Evolutionary conservation across 106 monocot species (phyloP).

Genomic region (Apostasia shenzhenica): DNA sequence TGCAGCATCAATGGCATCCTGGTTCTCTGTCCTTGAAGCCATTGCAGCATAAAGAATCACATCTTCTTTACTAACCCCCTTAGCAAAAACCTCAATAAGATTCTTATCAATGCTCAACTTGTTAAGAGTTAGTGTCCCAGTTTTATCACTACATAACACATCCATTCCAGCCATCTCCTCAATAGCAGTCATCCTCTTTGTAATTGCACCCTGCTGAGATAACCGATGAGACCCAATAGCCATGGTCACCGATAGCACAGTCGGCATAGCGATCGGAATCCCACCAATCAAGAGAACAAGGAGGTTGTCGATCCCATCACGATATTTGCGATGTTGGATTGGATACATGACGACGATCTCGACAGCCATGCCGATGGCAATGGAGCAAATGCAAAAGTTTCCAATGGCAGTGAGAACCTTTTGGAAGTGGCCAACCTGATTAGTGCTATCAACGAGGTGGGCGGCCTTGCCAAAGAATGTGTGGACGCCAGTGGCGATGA

Average conservation of each 20-base stretch:
- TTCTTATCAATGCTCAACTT: constrained; percentile 88
- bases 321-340: constrained; percentile 49
- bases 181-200: constrained; percentile 98
- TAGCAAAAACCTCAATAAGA: constrained; percentile 68
- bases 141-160: constrained; percentile 96
- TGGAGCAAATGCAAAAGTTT: constrained; percentile 78
- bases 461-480: constrained; percentile 84
- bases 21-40: constrained; percentile 72
- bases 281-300: constrained; percentile 72
- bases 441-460: constrained; percentile 71
- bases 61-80: constrained; percentile 61
- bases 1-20: constrained; percentile 81
- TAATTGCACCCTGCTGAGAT: constrained; percentile 93
- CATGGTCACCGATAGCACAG: constrained; percentile 83
- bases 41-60: constrained; percentile 64
- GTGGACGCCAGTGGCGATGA: constrained; percentile 76
- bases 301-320: constrained; percentile 64
- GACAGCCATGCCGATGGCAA: constrained; percentile 53
- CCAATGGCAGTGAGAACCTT: constrained; percentile 73
- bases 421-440: constrained; percentile 70
- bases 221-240: constrained; percentile 81
- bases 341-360: constrained; percentile 71
- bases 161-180: constrained; percentile 99
- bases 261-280: constrained; percentile 76
- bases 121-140: constrained; percentile 87